Percentiles rank a stretch among this genome's conserved stretches.
phyloP scores from a whole-genome alignment of 768 basidiomycete species.

The Pulveroboletus frians region DNA sequence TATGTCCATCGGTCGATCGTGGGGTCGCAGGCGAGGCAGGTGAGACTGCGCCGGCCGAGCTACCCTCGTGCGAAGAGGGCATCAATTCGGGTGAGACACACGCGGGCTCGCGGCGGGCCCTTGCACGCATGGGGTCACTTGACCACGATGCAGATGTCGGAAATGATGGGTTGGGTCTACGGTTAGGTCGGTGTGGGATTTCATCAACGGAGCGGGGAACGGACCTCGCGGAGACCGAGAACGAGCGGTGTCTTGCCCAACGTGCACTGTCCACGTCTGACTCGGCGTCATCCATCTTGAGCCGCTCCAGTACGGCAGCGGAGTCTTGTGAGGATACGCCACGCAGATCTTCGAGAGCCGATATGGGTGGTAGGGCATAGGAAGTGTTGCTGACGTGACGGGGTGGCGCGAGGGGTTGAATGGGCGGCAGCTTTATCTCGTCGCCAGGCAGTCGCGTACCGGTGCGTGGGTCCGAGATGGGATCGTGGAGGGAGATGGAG shows the following conservation, averaged over 20 bases:
- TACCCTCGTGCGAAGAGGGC: slow-evolving; percentile 39
- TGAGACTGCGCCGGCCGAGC: slow-evolving; percentile 47
- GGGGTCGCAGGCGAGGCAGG: slow-evolving; percentile 51
- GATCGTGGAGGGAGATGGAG: slow-evolving; percentile 32
- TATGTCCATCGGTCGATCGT: slow-evolving; percentile 34
- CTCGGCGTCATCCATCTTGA: slow-evolving; percentile 49
- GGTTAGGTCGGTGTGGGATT: not conserved
- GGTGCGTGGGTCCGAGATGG: slow-evolving; percentile 22
- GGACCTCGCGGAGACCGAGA: slow-evolving; percentile 38
- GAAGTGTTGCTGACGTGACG: slow-evolving; percentile 31
- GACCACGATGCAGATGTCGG: slow-evolving; percentile 25
- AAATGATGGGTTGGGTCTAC: slow-evolving; percentile 18
- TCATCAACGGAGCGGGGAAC: not conserved
- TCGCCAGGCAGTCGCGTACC: slow-evolving; percentile 29
- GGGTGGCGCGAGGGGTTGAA: slow-evolving; percentile 32
- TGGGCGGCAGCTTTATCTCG: slow-evolving; percentile 38
- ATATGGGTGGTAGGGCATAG: slow-evolving; percentile 64
- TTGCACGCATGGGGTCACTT: slow-evolving; percentile 13
- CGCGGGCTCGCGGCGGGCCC: slow-evolving; percentile 15
- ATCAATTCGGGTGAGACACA: slow-evolving; percentile 16
- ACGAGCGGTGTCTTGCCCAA: slow-evolving; percentile 42
- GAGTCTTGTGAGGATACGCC: slow-evolving; percentile 51
- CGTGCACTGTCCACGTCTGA: slow-evolving; percentile 17
- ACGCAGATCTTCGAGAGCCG: slow-evolving; percentile 59
- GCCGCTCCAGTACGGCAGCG: slow-evolving; percentile 58